Base-by-base conservation (phyloP, 768 basidiomycete genomes). In the Phaeolepiota aurea region DNA sequence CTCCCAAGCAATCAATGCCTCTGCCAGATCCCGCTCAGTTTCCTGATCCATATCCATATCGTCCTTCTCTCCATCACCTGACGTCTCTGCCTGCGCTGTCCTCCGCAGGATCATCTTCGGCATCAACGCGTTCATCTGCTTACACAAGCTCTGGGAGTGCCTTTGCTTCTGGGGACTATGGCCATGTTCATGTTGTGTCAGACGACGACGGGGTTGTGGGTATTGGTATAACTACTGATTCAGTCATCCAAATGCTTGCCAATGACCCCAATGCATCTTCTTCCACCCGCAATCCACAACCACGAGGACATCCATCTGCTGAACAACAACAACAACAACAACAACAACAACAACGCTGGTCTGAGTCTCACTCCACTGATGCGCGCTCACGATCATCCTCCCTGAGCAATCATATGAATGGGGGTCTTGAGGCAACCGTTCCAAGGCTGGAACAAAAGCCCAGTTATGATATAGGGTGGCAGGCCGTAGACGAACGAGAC, bases 401-500 rank as follows among this genome's bases (percentile, higher is more conserved):
- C 15, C 60, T 79, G 37, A 76, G 69, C 14, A 70, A 74, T 52
- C 66, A 51, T 49, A 9, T 16, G 9, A 54, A 54, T 40, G 55
- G 58, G 51, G 51, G 67, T 37, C 66, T 70, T 25, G 76, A 79
- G 42, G 53, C 48, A 47, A 45, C 54, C 47, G 47, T 64, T 11
- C 71, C 74, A 4, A 67, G 62, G 18, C 63, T 80, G 32, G 69
- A 72, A 14, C 73, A 78, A 49, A 79, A 81, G 51, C 75, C 77
- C n/a, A 83, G 81, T 54, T 84, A 80, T 55, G 86, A 88, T 53
- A 66, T 79, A 59, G 74, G 70, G 33, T 88, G 86, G 86, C 79
- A 79, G 52, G 58, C 74, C 1, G 76, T 82, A 5, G 82, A 83
- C 52, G 82, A 84, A 53, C 71, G 75, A 43, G 83, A 87, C 44